phyloP scores from a whole-genome alignment of 768 basidiomycete species.

The Boletus rubescentipes region DNA sequence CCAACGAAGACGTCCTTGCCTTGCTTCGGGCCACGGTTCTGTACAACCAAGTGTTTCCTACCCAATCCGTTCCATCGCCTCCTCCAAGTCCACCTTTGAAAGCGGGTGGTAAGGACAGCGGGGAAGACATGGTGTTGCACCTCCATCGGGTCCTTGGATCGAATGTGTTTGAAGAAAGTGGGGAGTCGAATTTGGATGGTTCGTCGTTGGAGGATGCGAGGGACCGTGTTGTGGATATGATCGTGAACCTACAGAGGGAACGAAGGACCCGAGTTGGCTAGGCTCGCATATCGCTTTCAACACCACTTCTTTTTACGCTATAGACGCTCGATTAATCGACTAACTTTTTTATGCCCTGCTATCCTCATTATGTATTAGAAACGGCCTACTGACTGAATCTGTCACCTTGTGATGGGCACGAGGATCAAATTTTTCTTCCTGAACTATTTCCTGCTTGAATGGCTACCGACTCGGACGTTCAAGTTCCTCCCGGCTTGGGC shows the following conservation, averaged over 20 bases:
- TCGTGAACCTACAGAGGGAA: conserved; percentile 41
- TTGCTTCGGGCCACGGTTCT: conserved; percentile 61
- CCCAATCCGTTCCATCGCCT: conserved; percentile 48
- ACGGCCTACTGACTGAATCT: background rate
- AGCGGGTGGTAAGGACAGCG: background rate
- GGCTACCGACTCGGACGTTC: conserved; percentile 22
- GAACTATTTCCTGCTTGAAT: conserved; percentile 4
- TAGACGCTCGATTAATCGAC: background rate
- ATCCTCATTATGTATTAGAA: conserved; percentile 16
- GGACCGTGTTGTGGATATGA: conserved; percentile 73
- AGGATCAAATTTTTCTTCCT: background rate
- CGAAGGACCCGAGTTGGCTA: conserved; percentile 22
- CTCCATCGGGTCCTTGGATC: conserved; percentile 58
- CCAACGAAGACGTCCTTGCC: conserved; percentile 48
- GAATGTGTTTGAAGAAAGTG: conserved; percentile 41
- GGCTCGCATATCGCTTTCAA: background rate
- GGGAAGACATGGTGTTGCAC: conserved; percentile 40
- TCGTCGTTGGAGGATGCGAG: conserved; percentile 68
- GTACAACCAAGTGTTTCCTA: conserved; percentile 59
- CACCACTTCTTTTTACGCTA: background rate
- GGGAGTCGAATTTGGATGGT: conserved; percentile 18
- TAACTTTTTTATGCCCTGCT: background rate
- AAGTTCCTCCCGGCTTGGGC: conserved; percentile 44
- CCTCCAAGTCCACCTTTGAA: conserved; percentile 53
- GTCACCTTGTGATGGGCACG: background rate